phyloP scores from a whole-genome alignment of 345 rosid genomes.

The Garcia nutans region DNA sequence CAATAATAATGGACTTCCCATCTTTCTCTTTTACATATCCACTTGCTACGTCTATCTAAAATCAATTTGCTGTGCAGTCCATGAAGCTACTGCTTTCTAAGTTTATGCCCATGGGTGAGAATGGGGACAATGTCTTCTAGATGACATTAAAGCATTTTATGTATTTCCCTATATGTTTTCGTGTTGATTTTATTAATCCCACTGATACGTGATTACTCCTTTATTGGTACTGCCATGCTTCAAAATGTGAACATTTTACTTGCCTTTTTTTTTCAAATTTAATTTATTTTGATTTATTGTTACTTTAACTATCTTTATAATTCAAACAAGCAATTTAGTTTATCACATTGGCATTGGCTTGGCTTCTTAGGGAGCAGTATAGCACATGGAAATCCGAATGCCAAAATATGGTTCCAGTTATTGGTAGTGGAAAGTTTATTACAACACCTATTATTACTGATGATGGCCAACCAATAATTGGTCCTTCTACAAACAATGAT shows the following conservation, averaged over 20 bases:
- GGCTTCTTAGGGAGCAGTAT: constrained; percentile 67
- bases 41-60: not conserved
- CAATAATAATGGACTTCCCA: not conserved
- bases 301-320: not conserved
- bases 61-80: not conserved
- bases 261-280: constrained; percentile 1
- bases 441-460: constrained; percentile 62
- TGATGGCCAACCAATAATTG: constrained; percentile 57
- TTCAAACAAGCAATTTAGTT: constrained; percentile 22
- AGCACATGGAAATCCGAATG: constrained; percentile 73
- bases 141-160: not conserved
- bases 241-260: constrained; percentile 7
- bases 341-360: constrained; percentile 15
- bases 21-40: not conserved
- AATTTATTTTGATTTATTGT: not conserved
- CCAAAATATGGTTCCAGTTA: constrained; percentile 68
- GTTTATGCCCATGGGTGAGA: not conserved
- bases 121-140: not conserved
- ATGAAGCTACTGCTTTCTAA: not conserved
- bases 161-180: not conserved
- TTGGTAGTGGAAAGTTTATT: constrained; percentile 73
- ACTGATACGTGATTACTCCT: not conserved
- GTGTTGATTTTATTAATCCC: constrained; percentile 2
- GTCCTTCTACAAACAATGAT: constrained; percentile 27
- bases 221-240: not conserved